Conservation (phyloP, 768 basidiomycete species). For the Clitopilus hobsonii region DNA sequence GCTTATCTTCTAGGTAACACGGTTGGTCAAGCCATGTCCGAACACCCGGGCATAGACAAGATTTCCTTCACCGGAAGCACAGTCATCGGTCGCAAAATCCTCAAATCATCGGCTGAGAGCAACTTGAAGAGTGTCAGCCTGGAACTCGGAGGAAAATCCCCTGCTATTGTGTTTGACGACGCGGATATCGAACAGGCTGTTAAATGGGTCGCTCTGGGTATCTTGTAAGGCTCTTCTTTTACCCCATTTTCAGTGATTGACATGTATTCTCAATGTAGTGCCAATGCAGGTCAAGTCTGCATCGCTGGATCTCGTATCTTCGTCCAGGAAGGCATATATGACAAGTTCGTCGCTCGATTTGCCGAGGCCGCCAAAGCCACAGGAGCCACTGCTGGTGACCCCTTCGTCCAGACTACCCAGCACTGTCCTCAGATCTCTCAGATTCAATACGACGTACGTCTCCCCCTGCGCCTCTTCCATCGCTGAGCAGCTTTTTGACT, state of each 20-base stretch:
- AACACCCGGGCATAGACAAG: conserved; percentile 55
- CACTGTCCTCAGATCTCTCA: conserved; percentile 65
- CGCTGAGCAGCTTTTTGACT: background rate
- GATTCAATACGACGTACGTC: conserved; percentile 49
- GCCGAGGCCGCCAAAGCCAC: conserved; percentile 41
- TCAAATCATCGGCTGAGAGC: conserved; percentile 71
- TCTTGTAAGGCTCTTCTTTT: conserved; percentile 1
- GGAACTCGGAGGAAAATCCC: conserved; percentile 77
- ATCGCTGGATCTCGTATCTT: conserved; percentile 80
- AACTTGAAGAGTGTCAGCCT: conserved; percentile 84
- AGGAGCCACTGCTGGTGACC: conserved; percentile 46
- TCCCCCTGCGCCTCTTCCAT: background rate
- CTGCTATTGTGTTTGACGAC: conserved; percentile 67
- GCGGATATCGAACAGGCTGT: conserved; percentile 44
- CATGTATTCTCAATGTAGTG: background rate
- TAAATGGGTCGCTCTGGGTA: background rate
- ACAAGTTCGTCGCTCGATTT: conserved; percentile 63
- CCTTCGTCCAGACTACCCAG: conserved; percentile 43
- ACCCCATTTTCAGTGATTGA: background rate
- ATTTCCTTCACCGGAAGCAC: conserved; percentile 86
- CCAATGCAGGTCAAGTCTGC: conserved; percentile 55
- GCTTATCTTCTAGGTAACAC: conserved; percentile 29
- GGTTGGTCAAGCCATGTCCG: conserved; percentile 57
- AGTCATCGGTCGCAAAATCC: conserved; percentile 67
- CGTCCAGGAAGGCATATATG: conserved; percentile 76